Percentiles rank a stretch among this genome's conserved stretches.
phyloP scores from a whole-genome alignment of 495 filamentous ascomycete species.

The Aspergillus funiculosus region DNA sequence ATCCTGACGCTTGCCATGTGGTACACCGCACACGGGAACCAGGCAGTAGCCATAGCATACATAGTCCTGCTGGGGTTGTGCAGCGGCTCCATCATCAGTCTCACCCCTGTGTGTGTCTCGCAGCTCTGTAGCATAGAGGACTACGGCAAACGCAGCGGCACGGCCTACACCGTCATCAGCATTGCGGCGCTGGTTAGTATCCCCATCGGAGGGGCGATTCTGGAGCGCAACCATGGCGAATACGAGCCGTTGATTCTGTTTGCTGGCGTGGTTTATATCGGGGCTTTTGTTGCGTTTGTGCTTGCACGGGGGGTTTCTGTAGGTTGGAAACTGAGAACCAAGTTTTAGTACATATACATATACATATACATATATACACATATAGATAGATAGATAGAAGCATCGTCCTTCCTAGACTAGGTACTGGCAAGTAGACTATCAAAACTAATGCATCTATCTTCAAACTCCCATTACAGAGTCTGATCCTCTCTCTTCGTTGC shows the following conservation, averaged over 20 bases:
- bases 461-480: no score
- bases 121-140: conserved; percentile 52
- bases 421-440: no score
- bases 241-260: conserved; percentile 48
- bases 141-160: conserved; percentile 59
- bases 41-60: conserved; percentile 49
- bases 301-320: conserved; percentile 43
- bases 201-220: conserved; percentile 63
- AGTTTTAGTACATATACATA: no score
- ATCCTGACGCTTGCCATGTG: conserved; percentile 50
- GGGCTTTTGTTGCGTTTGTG: conserved; percentile 40
- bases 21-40: conserved; percentile 32
- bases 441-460: no score
- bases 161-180: conserved; percentile 53
- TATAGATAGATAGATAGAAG: no score
- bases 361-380: no score
- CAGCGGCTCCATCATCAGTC: conserved; percentile 52
- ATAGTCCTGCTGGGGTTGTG: conserved; percentile 55
- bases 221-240: conserved; percentile 18
- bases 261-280: conserved; percentile 48
- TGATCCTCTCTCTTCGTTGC: no score
- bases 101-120: conserved; percentile 56
- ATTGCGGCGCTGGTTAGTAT: conserved; percentile 63
- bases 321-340: conserved; percentile 31
- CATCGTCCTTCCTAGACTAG: no score